phyloP scores from a whole-genome alignment of 2,329 filamentous ascomycete genomes.

The Fusarium mundagurra region DNA sequence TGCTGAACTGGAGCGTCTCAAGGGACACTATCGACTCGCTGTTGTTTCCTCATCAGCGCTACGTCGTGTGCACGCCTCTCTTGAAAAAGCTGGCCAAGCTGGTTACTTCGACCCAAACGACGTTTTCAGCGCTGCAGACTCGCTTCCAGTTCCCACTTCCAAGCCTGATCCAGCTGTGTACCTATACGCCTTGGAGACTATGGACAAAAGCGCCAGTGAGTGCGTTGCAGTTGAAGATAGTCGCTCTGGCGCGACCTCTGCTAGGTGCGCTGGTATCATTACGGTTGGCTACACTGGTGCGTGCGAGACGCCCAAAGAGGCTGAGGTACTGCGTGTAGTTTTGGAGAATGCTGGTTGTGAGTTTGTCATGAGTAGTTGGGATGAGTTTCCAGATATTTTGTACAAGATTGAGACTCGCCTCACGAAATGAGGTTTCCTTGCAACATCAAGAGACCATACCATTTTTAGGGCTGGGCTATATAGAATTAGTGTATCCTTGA shows the following conservation, averaged over 20 bases:
- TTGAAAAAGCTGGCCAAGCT: background rate
- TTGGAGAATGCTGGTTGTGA: background rate
- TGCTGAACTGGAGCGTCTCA: background rate
- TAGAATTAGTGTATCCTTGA: background rate
- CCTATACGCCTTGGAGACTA: background rate
- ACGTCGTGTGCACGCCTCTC: background rate
- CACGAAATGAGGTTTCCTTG: background rate
- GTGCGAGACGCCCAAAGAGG: background rate
- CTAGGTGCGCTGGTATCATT: rapidly evolving
- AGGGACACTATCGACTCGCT: background rate
- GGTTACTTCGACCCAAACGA: background rate
- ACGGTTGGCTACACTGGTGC: background rate
- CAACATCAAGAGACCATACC: rapidly evolving
- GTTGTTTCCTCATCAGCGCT: background rate
- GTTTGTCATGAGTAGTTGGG: background rate
- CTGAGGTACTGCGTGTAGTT: background rate
- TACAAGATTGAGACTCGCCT: background rate
- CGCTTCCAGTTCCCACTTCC: background rate
- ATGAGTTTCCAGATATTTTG: background rate
- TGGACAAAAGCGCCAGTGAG: background rate
- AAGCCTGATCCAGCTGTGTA: background rate
- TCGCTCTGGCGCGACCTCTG: background rate
- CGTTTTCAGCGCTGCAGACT: background rate
- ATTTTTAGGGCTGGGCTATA: background rate
- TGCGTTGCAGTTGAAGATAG: background rate